Base-by-base conservation (phyloP, 2,329 filamentous ascomycete genomes). In the Stachybotrys elegans region DNA sequence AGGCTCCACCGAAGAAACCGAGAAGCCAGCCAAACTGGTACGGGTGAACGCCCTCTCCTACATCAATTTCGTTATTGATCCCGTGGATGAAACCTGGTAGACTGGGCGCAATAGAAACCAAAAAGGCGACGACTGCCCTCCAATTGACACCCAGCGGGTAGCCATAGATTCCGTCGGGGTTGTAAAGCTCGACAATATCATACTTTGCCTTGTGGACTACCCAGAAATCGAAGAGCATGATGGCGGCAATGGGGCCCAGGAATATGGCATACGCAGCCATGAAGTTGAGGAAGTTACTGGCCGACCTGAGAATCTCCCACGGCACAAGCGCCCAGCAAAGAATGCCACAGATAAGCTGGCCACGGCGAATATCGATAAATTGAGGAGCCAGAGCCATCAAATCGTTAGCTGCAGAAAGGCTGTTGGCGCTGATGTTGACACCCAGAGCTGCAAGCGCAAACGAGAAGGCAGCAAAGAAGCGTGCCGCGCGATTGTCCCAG, bases 111-210 rank as follows among this genome's bases (percentile, higher is more conserved):
- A 58, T 56, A 14, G 58, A 59, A 31, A 56, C 51, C 14, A 59
- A 43, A 54, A 63, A 65, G 48, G 60, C 54, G 8, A 54, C 53
- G 17, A 55, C 42, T 4, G 62, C 57, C 17, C 59, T 50, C 58
- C 57, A 60, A 31, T 62, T 62, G 22, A 55, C 44, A 2, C 57
- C 59, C 12, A 43, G 43, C 3, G 50, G 53, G 35, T 54, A 62
- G 55, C 56, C 58, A 46, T 62, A 62, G 45, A 65, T 65, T 45
- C 67, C 68, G 32, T 61, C 48, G 9, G 63, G 64, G 34, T 65
- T 53, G 54, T 72, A 72, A 36, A 72, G 54, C 14, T 61, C 67
- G 6, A 63, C 3, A 7, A 38, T 39, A 23, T 31, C 35, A 44
- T 65, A 66, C 11, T 40, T 40, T 23, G 22, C 22, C 22, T 19